Evolutionary conservation across 106 monocot genomes (phyloP).

Genomic region (Dendrobium catenatum): DNA sequence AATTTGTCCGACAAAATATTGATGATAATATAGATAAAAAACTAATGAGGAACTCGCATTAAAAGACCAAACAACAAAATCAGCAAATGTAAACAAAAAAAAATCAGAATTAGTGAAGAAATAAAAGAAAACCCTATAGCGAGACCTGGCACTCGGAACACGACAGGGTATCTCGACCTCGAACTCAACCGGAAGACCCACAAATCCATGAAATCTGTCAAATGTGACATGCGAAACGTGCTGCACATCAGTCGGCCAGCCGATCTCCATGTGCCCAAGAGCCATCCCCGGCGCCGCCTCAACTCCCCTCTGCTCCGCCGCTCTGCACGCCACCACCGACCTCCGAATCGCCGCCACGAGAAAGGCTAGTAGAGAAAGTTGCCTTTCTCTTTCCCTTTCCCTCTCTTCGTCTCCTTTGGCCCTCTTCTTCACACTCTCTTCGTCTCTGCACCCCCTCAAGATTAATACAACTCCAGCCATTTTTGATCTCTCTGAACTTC

Average conservation of each 20-base stretch:
- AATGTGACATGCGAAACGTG: slow-evolving; percentile 9
- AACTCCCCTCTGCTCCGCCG: not conserved
- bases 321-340: slow-evolving; percentile 11
- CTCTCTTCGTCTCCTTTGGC: slow-evolving; percentile 17
- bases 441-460: slow-evolving; percentile 35
- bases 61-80: not conserved
- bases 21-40: not conserved
- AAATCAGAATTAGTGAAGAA: not conserved
- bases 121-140: not conserved
- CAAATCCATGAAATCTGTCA: slow-evolving; percentile 11
- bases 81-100: not conserved
- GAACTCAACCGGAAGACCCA: slow-evolving; percentile 14
- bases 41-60: not conserved
- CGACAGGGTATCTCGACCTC: slow-evolving; percentile 6
- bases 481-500: not conserved
- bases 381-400: slow-evolving; percentile 14
- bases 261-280: slow-evolving; percentile 10
- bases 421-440: slow-evolving; percentile 13
- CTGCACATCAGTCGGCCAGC: slow-evolving; percentile 9
- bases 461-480: slow-evolving; percentile 59
- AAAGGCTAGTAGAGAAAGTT: slow-evolving; percentile 7
- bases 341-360: slow-evolving; percentile 9
- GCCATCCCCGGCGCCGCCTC: not conserved
- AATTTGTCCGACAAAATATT: no score
- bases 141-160: slow-evolving; percentile 11